Base-by-base conservation (phyloP, 176 grass and related monocot genomes). In the Musa schizocarpa region DNA sequence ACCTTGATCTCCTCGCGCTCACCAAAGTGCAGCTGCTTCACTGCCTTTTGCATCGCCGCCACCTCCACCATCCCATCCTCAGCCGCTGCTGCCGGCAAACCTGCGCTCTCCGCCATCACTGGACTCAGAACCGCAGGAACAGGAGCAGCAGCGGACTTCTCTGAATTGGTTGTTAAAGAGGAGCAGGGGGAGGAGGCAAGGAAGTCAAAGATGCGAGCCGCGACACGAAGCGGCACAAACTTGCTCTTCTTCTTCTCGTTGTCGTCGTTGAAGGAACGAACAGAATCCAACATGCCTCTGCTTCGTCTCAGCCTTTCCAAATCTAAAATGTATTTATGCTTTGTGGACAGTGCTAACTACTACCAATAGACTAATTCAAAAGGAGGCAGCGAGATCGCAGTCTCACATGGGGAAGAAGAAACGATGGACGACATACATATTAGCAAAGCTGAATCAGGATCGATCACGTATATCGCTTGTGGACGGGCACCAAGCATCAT, bases 1-100 rank as follows among this genome's bases (percentile, higher is more conserved):
- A 65, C 57, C 84, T 9, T 70, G 16, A 22, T 69, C 84, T 92
- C 87, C 79, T 78, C 87, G 58, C 53, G 12, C 54, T 27, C 22
- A 0, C 87, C 87, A 11, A 92, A 87, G 84, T 75, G 88, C 9
- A 92, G 79, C 59, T 76, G 82, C 82, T 68, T 83, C 79, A 89
- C 90, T 12, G 87, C 74, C 65, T 25, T 76, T 77, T 71, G 70
- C 68, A 26, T 65, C 49, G 57, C 24, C 8, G 63, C 69, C 12
- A 1, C 57, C 2, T 2, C 77, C 14, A 2, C 57, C 1, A 9
- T 23, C 1, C n/a, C 23, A 75, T 72, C 53, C 11, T 71, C 27
- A 26, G 6, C 78, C 14, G 13, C 25, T 9, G 9, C 59, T 43
- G 3, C 43, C 43, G 13, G 24, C 27, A 26, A n/a, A 0, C 69